Base-by-base conservation (phyloP, 2,329 filamentous ascomycete species). In the Sarocladium oryzae region DNA sequence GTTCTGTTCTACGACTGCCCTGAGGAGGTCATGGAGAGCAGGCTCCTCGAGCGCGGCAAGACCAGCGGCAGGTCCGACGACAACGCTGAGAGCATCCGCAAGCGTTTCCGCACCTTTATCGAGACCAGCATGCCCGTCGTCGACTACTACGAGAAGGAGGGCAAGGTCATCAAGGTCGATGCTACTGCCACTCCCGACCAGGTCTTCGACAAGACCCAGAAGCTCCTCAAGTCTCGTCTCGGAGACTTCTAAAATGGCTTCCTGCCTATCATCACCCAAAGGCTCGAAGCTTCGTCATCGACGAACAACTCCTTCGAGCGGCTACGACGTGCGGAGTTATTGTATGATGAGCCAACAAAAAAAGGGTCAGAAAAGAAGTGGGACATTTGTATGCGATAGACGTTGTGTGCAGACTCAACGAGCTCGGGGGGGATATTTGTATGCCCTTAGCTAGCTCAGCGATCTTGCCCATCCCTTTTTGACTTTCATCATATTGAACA, bases 101-200 rank as follows among this genome's bases (percentile, higher is more conserved):
- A 99, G 84, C 82, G 93, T 52, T 99, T 99, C 78, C 84, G 83
- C 65, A 91, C 86, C 3, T 99, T 97, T 65, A 75, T 95, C 61
- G 90, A 97, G 71, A 96, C 90, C 2, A 96, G 89, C 72, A 96
- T 97, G 92, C 93, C 93, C 23, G 93, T 97, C 43, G 89, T 99
- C 51, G 79, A 95, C 60, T 82, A 89, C 66, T 97, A 87, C 67
- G 84, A 86, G 63, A 75, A 76, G 61, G 76, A 91, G 70, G 83
- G 81, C 60, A 84, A 85, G 65, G 89, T 97, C 15, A 81, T 95
- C 66, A 88, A 84, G 72, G 78, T 97, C 40, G 76, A 85, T 60
- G 89, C 91, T 26, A 85, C 83, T 23, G 78, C 81, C 38, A 61
- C 70, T 7, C 84, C 88, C 2, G 83, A 88, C 24, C 77, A 65